Evolutionary conservation across 805 yeast genomes (phyloP).

Genomic region (Komagataella pseudopastoris): DNA sequence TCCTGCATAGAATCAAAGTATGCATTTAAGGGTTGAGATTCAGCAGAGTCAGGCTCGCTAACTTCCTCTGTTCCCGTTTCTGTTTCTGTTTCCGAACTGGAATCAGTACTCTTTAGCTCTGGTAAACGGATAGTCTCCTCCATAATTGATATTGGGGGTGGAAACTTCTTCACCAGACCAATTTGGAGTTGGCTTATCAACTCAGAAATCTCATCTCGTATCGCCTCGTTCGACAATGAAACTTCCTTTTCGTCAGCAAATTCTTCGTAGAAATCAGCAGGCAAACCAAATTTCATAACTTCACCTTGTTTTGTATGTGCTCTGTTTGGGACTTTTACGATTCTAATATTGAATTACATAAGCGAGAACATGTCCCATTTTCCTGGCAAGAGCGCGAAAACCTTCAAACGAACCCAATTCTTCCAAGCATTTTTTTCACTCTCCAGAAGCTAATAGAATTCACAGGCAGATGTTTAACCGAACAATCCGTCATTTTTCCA

Average conservation of each 20-base stretch:
- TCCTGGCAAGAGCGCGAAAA: background rate
- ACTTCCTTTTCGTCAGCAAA: background rate
- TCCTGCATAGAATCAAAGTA: background rate
- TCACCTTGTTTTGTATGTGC: background rate
- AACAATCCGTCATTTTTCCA: conserved; percentile 15
- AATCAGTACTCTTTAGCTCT: background rate
- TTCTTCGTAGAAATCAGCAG: background rate
- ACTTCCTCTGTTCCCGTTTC: background rate
- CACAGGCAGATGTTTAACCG: background rate
- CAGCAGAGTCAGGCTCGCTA: background rate
- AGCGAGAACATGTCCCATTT: background rate
- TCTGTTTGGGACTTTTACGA: background rate
- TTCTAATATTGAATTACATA: conserved; percentile 1
- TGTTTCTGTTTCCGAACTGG: background rate
- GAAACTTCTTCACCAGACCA: background rate
- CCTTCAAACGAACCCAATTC: background rate
- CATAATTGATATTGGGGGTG: background rate
- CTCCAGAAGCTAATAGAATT: background rate
- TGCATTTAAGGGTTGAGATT: background rate
- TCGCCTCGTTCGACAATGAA: background rate
- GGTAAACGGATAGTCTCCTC: background rate
- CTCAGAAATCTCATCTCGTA: background rate
- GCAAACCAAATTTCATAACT: background rate
- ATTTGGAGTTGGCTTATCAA: background rate
- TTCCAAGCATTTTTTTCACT: background rate